A percentile compares a stretch with the other conserved stretches of the same genome.
Evolutionary conservation across 2,329 filamentous ascomycete genomes (phyloP).

Genomic region (Hypoxylon sp.): DNA sequence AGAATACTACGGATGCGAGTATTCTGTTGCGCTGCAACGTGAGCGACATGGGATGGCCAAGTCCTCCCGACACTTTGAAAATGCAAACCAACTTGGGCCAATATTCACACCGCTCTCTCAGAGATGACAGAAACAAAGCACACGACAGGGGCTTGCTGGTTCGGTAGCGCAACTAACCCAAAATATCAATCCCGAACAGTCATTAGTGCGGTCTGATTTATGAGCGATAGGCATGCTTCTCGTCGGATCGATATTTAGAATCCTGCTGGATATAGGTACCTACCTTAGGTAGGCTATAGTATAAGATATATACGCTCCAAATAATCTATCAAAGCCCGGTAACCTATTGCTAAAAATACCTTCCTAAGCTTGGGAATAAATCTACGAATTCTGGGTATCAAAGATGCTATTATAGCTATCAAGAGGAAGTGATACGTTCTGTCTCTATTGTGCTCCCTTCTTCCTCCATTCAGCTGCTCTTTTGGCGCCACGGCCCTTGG

Average conservation of each 20-base stretch:
- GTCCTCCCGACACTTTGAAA: constrained; percentile 4
- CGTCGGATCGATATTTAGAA: constrained; percentile 8
- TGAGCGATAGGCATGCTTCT: neutral
- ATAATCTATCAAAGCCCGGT: neutral
- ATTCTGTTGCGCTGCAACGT: neutral
- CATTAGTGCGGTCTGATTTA: constrained; percentile 22
- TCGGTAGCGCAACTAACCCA: constrained; percentile 24
- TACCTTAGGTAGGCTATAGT: neutral
- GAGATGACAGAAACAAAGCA: constrained; percentile 28
- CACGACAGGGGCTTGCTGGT: constrained; percentile 41
- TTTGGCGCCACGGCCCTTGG: constrained; percentile 48
- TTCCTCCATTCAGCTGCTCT: constrained; percentile 52
- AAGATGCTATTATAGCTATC: constrained; percentile 4
- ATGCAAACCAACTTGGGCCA: constrained; percentile 7
- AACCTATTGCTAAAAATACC: neutral
- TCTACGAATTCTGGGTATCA: constrained; percentile 24
- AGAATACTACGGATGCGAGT: neutral
- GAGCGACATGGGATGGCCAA: neutral
- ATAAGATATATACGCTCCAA: neutral
- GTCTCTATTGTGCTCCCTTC: constrained; percentile 43
- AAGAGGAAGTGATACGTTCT: neutral
- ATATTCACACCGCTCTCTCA: constrained; percentile 40
- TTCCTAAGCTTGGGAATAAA: neutral
- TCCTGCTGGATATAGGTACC: no score
- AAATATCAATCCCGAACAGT: constrained; percentile 23